Evolutionary conservation across 169 alveolate species (phyloP), one percentile per base, ranked within the genome.

Genomic region (Plasmodium knowlesi): DNA sequence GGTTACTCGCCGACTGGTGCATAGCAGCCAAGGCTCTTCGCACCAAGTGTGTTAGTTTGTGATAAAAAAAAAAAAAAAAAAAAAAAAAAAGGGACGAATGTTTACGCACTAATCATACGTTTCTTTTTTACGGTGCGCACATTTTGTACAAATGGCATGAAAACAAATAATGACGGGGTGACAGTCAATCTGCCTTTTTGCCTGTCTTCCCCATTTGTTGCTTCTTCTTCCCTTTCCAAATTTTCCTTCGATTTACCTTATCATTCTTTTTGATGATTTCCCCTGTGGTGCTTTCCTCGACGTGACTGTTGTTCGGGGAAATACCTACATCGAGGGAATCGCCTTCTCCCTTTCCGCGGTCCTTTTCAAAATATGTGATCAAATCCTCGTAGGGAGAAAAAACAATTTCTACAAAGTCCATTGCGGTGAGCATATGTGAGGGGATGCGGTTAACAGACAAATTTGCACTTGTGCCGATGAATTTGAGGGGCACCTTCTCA

Each of bases 1-100:
- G 85, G 57, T 73, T 95, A 16, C 93, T 95, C n/a, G 97, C 96
- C 5, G 96, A 95, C 73, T 85, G 95, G 81, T 95, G 97, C 71
- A 85, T 92, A 25, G 90, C 90, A 46, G 94, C 94, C 5, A 89
- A 89, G 37, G 73, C 83, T 1, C 37, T 89, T 14, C 67, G 94
- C 39, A 22, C 84, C 14, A 89, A 86, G 61, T 25, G 61, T 25
- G 83, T 3, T 83, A 39, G 41, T 50, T 81, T 3, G 39, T 14
- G 61, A 50, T n/a, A n/a, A 61, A 61, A 22, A 19, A 25, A 61
- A 14, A 32, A 32, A 73, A 73, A 16, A 25, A 74, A 8, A 12
- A 74, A 14, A 74, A 25, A 30, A 6, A 74, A 16, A 19, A 74
- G 82, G 82, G 82, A 22, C 41, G n/a, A 73, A 73, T 1, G 2